Evolutionary conservation across 2,329 filamentous ascomycete species (phyloP), one percentile per base, ranked within the genome.

Genomic region (Penicillium sp.): DNA sequence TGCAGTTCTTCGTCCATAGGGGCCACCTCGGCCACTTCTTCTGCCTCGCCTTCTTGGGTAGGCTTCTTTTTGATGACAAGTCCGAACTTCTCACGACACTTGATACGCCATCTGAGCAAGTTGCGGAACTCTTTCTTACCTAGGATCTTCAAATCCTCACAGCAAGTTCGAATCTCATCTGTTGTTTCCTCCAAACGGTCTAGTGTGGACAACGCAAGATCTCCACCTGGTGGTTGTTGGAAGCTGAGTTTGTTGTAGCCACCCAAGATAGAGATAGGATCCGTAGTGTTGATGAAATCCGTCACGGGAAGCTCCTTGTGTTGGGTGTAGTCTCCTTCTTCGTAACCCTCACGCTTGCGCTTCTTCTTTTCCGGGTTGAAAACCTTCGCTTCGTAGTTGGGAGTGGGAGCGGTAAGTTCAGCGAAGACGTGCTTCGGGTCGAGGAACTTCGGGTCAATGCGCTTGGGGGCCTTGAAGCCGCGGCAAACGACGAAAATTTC

Each of bases 341-440:
- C 93, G 65, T 99, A 99, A 82, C 94, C 94, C 45, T 96, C 93
- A 81, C 94, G 84, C 84, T 97, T 97, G 58, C 94, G 83, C 85
- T 97, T 99, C 83, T 97, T 99, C 71, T 91, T 82, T 73, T 99
- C 94, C 0, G 94, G 94, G 65, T 99, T 97, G 81, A 93, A 99
- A 2, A 99, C 94, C 74, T 96, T 96, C 40, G 94, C 94, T 74
- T 99, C 94, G 67, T 97, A 95, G 75, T 97, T 99, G 1, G 92
- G 91, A 0, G 88, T 89, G 2, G 90, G 86, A 57, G 89, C 90
- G 33, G 89, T 81, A n/a, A 97, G 80, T 74, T 99, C 94, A 33
- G 93, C 93, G 70, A 99, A 99, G 31, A 97, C 94, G 57, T 89
- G 86, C 64, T 86, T 86, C 6, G 94, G 86, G 70, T 99, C 94